Conservation (phyloP, 805 yeast species). For the Ogataea paradorogensis region DNA sequence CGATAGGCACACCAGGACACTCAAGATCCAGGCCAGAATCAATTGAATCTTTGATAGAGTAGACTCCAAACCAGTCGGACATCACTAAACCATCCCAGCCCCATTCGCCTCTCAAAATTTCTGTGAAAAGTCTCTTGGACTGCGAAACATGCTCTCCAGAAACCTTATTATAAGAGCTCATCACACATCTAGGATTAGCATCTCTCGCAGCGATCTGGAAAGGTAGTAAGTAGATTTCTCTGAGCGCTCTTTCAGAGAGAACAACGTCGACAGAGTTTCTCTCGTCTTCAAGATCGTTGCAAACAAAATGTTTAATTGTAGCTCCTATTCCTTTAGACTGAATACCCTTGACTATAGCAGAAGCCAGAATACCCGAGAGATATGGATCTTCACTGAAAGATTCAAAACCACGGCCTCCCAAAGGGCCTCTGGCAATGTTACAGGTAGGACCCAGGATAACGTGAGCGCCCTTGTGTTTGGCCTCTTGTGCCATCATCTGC, state of each 20-base stretch:
- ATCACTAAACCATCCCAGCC: slow-evolving; percentile 53
- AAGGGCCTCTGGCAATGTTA: slow-evolving; percentile 44
- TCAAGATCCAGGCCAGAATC: slow-evolving; percentile 61
- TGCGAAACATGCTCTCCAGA: slow-evolving; percentile 63
- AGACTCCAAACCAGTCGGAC: slow-evolving; percentile 68
- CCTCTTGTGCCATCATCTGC: slow-evolving; percentile 43
- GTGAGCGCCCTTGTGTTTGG: slow-evolving; percentile 43
- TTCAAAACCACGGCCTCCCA: slow-evolving; percentile 36
- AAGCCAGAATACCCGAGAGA: slow-evolving; percentile 45
- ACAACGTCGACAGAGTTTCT: slow-evolving; percentile 47
- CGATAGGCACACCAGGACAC: slow-evolving; percentile 63
- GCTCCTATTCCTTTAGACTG: slow-evolving; percentile 53
- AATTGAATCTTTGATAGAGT: slow-evolving; percentile 45
- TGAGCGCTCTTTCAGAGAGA: slow-evolving; percentile 57
- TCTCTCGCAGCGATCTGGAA: slow-evolving; percentile 60
- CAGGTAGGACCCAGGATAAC: slow-evolving; percentile 37
- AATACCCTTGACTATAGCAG: slow-evolving; percentile 53
- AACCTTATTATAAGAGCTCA: slow-evolving; percentile 64
- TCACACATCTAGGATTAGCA: slow-evolving; percentile 51
- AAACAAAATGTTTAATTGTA: slow-evolving; percentile 60
- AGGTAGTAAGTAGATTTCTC: slow-evolving; percentile 64
- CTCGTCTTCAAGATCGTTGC: slow-evolving; percentile 62
- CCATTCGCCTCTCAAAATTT: slow-evolving; percentile 57
- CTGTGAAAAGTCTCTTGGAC: slow-evolving; percentile 41
- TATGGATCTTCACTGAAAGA: slow-evolving; percentile 24